Base-by-base conservation (phyloP, 2,329 filamentous ascomycete genomes). In the Penicillium sclerotigenum region DNA sequence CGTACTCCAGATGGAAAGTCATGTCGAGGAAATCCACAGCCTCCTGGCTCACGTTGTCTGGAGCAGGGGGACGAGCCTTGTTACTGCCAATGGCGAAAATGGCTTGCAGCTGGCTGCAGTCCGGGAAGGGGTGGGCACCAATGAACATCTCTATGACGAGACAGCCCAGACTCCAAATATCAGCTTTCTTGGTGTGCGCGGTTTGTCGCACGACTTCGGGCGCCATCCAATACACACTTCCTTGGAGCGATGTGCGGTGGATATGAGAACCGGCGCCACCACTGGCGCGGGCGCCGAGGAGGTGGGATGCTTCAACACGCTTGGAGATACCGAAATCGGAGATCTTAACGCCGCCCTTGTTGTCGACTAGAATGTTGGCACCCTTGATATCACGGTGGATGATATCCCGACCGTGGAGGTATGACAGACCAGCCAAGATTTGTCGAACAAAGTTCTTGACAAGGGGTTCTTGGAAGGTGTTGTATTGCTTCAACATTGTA, bases 91-190 rank as follows among this genome's bases (percentile, higher is more conserved):
- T 97, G 79, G 96, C 96, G 81, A 99, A 99, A 69, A 99, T 97
- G 58, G 94, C 94, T 73, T 99, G 94, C 60, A 99, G 81, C 75
- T 99, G 95, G 58, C 90, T 95, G 79, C 91, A 96, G 76, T 96
- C 93, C 0, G 94, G 94, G 81, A 97, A 97, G 1, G 94, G 94
- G 72, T 97, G 94, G 42, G 86, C 89, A 54, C 94, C 94, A 13
- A 94, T 97, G 82, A 97, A 96, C 94, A 99, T 99, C 79, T 99
- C 94, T 24, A 99, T 93, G 14, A 99, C 91, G 49, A 99, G 80
- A 73, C 94, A 99, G 33, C 94, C 94, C 24, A 99, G 83, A 43
- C 91, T 96, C 94, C 94, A 99, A 66, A 99, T 99, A 69, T 99
- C 94, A 14, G 94, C 94, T 78, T 97, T 97, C 77, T 93, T 91